Evolutionary conservation across 139 green algal species (phyloP).

Genomic region (Trebouxia sp.): DNA sequence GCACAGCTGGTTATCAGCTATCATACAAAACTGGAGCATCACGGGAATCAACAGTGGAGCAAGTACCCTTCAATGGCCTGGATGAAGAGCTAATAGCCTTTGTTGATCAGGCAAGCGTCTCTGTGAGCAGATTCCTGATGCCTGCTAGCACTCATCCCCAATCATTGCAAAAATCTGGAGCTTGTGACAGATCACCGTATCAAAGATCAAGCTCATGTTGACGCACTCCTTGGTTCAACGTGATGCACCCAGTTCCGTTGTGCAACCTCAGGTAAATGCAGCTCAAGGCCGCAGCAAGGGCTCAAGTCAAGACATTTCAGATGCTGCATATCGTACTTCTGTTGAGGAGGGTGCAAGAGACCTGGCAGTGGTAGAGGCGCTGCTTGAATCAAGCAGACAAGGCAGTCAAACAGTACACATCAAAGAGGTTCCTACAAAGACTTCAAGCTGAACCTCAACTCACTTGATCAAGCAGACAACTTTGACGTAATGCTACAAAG

Average conservation of each 20-base stretch:
- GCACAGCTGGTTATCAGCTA: conserved; percentile 41
- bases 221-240: no score
- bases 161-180: not conserved
- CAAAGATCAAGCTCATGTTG: not conserved
- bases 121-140: not conserved
- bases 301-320: not conserved
- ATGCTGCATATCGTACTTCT: not conserved
- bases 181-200: not conserved
- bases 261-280: no score
- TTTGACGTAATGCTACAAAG: no score
- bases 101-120: conserved; percentile 2
- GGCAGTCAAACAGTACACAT: not conserved
- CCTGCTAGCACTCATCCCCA: no score
- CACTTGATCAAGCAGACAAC: no score
- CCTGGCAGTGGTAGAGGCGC: conserved; percentile 8
- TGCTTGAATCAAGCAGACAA: conserved; percentile 3
- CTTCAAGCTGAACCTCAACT: not conserved
- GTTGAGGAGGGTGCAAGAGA: conserved; percentile 3
- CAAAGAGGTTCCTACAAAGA: not conserved
- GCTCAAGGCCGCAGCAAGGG: not conserved
- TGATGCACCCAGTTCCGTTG: no score
- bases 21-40: not conserved
- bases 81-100: conserved; percentile 30
- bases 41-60: conserved; percentile 6
- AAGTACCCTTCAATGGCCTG: not conserved